Base-by-base conservation (phyloP, 2,329 filamentous ascomycete genomes). In the Tolypocladium tundrense region DNA sequence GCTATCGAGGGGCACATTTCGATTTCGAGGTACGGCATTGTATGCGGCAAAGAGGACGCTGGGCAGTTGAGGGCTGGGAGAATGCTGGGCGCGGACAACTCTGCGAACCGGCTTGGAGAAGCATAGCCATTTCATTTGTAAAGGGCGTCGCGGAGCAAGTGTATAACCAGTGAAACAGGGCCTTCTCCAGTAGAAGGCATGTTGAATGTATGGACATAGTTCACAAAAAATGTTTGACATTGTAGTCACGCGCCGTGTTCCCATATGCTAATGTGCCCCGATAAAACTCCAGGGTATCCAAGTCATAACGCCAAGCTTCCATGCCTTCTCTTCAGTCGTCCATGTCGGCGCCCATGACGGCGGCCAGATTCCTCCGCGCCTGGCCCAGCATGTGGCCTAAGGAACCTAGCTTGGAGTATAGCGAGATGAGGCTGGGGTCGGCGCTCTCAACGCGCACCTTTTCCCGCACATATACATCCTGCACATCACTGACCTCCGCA, bases 401-500 rank as follows among this genome's bases (percentile, higher is more conserved):
- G 5, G 89, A 91, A 37, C 81, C 84, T 64, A 97, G 76, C 73
- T 97, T 97, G 6, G 91, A 88, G 70, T 90, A 87, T 40, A 94
- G 79, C 41, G 89, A 88, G 70, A 97, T 86, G 62, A 97, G 70
- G 65, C 86, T 92, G 1, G 93, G 93, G 70, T 97, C 92, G 57
- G 91, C 90, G 66, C 85, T 93, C 72, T 96, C 92, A 2, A 97
- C 87, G 45, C 88, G 81, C 5, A 96, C 83, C 75, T 97, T 97
- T 70, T 97, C 93, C 64, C 87, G 85, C 52, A 97, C 93, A 62
- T 85, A 87, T 3, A 97, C 91, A 60, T 94, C 85, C 3, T 73
- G 70, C 39, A 71, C 60, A 41, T 67, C 66, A 48, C 56, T 61
- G 35, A 48, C 59, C 19, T 64, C 63, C 39, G 62, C 62, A 24